Evolutionary conservation across 2,329 filamentous ascomycete genomes (phyloP).

Genomic region (Aureobasidium sp.): DNA sequence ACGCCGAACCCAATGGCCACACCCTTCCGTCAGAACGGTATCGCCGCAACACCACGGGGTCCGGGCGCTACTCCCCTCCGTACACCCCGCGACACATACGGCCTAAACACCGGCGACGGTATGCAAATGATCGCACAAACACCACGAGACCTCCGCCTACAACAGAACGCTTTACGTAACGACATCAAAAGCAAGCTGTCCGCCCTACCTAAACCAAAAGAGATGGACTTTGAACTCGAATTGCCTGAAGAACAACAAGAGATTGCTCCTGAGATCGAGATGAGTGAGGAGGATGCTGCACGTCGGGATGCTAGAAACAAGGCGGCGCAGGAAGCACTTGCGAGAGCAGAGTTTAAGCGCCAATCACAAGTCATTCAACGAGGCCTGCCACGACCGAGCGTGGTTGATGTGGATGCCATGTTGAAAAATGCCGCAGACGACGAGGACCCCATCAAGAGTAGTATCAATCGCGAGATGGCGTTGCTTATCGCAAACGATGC

Average conservation of each 20-base stretch:
- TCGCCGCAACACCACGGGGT: conserved; percentile 55
- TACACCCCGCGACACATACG: conserved; percentile 81
- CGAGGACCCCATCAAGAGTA: conserved; percentile 56
- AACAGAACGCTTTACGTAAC: conserved; percentile 61
- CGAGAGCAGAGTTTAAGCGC: conserved; percentile 65
- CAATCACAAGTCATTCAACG: conserved; percentile 89
- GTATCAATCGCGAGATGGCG: conserved; percentile 72
- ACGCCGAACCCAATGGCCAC: conserved; percentile 96
- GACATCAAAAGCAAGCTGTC: conserved; percentile 68
- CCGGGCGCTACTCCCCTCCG: conserved; percentile 77
- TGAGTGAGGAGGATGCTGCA: conserved; percentile 61
- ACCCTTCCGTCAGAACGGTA: conserved; percentile 59
- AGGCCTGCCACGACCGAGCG: conserved; percentile 67
- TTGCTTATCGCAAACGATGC: conserved; percentile 78
- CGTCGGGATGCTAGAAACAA: conserved; percentile 67
- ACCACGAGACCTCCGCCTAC: conserved; percentile 65
- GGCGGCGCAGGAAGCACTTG: conserved; percentile 54
- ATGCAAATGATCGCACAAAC: conserved; percentile 66
- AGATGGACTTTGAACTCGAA: conserved; percentile 90
- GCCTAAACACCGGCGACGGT: conserved; percentile 66
- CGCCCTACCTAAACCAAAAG: conserved; percentile 83
- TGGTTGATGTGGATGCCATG: conserved; percentile 64
- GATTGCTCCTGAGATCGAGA: conserved; percentile 40
- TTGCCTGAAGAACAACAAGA: conserved; percentile 76
- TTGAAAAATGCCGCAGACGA: conserved; percentile 56